Conservation (phyloP, 495 filamentous ascomycete species). For the Trichoderma parareesei region DNA sequence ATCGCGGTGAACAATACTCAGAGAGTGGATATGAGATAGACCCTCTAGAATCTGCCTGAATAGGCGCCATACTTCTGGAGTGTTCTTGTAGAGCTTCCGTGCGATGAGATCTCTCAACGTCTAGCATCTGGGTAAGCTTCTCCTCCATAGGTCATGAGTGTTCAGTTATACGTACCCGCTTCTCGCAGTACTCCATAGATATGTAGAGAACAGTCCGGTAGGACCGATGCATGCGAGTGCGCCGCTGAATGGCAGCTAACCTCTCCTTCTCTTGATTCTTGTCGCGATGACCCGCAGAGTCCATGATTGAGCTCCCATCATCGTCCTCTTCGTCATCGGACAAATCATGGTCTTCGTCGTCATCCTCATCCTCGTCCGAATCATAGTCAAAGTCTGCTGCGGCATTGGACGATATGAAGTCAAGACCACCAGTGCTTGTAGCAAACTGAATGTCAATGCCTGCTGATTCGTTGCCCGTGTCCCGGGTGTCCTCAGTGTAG, state of each 20-base stretch:
- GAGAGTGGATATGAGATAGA: slow-evolving; percentile 77
- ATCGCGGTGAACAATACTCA: slow-evolving; percentile 92
- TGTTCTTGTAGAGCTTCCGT: slow-evolving; percentile 60
- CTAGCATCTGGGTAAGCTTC: slow-evolving; percentile 25
- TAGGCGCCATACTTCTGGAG: slow-evolving; percentile 76
- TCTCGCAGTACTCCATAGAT: slow-evolving; percentile 94
- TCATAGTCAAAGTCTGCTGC: slow-evolving; percentile 75
- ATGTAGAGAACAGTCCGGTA: slow-evolving; percentile 41
- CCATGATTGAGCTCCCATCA: slow-evolving; percentile 20
- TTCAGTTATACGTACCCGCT: slow-evolving; percentile 49
- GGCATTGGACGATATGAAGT: slow-evolving; percentile 86
- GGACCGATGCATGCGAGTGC: slow-evolving; percentile 18
- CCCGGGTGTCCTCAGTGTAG: slow-evolving; percentile 25
- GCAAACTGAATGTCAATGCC: slow-evolving; percentile 52
- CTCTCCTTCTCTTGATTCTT: slow-evolving; percentile 21
- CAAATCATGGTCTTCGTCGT: slow-evolving; percentile 32
- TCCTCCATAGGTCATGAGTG: neutral
- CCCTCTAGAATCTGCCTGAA: slow-evolving; percentile 91
- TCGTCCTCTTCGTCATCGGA: slow-evolving; percentile 26
- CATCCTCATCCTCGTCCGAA: slow-evolving; percentile 53
- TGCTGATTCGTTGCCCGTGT: slow-evolving; percentile 24
- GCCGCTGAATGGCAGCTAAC: slow-evolving; percentile 11
- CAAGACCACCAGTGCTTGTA: slow-evolving; percentile 71
- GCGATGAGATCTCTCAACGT: slow-evolving; percentile 88
- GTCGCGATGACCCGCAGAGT: slow-evolving; percentile 16